Conservation (phyloP, 1,284 basidiomycete genomes). For the Marasmius oreades region DNA sequence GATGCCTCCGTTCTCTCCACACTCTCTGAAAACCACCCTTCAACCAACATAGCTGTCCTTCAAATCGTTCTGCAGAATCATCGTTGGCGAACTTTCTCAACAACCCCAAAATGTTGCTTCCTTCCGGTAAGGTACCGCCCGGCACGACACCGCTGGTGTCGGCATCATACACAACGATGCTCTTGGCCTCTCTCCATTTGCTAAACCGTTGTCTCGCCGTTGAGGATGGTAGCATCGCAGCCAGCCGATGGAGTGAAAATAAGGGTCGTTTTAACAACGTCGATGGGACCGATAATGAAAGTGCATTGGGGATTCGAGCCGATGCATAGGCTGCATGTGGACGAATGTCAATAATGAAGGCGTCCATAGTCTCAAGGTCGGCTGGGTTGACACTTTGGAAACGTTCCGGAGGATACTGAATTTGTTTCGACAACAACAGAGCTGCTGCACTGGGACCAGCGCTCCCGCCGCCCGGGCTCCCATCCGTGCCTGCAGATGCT, state of each 20-base stretch:
- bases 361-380: constrained; percentile 9
- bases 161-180: constrained; percentile 81
- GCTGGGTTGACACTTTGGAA: constrained; percentile 7
- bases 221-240: constrained; percentile 68
- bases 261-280: constrained; percentile 89
- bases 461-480: background rate
- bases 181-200: constrained; percentile 49
- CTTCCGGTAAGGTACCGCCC: constrained; percentile 44
- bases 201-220: constrained; percentile 58
- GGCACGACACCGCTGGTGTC: constrained; percentile 45
- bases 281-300: constrained; percentile 90
- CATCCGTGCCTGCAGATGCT: background rate
- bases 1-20: constrained; percentile 48
- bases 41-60: constrained; percentile 69
- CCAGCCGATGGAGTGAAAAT: constrained; percentile 73
- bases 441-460: background rate
- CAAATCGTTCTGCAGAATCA: constrained; percentile 43
- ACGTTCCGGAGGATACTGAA: constrained; percentile 1
- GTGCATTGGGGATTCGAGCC: constrained; percentile 67
- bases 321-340: constrained; percentile 71
- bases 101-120: constrained; percentile 74
- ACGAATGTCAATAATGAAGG: constrained; percentile 80
- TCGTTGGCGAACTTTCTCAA: constrained; percentile 77
- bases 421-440: background rate
- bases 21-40: constrained; percentile 78